Base-by-base conservation (phyloP, 2,329 filamentous ascomycete species). In the Fusarium stilboides region DNA sequence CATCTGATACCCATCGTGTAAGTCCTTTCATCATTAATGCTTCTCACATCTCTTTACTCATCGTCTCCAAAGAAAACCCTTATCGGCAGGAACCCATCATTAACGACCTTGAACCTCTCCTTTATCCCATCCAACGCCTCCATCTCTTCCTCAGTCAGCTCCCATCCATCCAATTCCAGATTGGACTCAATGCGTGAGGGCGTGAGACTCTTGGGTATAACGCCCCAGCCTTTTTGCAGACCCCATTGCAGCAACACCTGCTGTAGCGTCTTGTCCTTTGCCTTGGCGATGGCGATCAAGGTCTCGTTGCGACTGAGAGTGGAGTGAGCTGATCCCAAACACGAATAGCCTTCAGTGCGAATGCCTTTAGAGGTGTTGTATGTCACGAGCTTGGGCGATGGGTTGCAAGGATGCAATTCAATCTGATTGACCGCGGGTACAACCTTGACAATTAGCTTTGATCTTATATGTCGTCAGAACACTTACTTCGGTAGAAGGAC, bases 51-150 rank as follows among this genome's bases (percentile, higher is more conserved):
- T 20, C 20, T 24, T 75, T 88, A 94, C 83, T 94, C 92, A 75
- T 94, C 91, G 74, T 94, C 92, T 9, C 91, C 92, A 77, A 93
- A 93, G 85, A 96, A 96, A 36, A 95, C 92, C 85, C 90, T 91
- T 64, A 92, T 80, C 0, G 92, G 92, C 75, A 93, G 77, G 90
- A 91, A 95, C 28, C 77, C 80, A 77, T 95, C 93, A 36, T 86
- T 87, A 76, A 92, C 96, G 66, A 94, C 90, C 88, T 94, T 97
- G 86, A 94, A 95, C 51, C 93, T 88, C 65, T 92, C 91, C 75
- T 87, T 84, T 56, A 95, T 85, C 74, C 81, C 86, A 75, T 89
- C 88, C 50, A 97, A 84, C 79, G 87, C 83, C 73, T 86, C 84
- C 51, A 95, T 79, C 83, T 97, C 93, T 46, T 93, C 92, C 5